Evolutionary conservation across 805 yeast genomes (phyloP).

Genomic region (Zygosaccharomyces siamensis): DNA sequence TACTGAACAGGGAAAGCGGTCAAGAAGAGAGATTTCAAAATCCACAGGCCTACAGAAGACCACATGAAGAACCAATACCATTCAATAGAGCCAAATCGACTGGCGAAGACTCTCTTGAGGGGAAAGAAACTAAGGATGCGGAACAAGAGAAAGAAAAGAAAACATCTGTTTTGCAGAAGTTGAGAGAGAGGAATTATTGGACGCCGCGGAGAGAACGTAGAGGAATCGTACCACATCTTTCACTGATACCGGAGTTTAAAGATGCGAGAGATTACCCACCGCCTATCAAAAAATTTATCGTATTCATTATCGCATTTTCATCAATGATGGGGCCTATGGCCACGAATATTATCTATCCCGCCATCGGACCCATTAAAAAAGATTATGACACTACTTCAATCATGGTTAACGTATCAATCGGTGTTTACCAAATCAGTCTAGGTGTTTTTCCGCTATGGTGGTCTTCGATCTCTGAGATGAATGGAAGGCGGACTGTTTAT

Average conservation of each 20-base stretch:
- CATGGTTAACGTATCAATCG: constrained; percentile 72
- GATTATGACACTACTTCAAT: constrained; percentile 54
- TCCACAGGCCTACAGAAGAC: neutral
- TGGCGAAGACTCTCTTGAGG: neutral
- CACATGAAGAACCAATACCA: neutral
- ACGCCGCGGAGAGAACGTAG: constrained; percentile 41
- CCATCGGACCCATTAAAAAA: constrained; percentile 53
- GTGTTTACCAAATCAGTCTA: constrained; percentile 64
- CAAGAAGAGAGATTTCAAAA: neutral
- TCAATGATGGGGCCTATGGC: constrained; percentile 88
- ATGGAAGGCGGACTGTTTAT: constrained; percentile 73
- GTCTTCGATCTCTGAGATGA: constrained; percentile 71
- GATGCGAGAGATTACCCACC: constrained; percentile 64
- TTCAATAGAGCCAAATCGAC: neutral
- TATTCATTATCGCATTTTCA: constrained; percentile 63
- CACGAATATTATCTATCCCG: constrained; percentile 76
- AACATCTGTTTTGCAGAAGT: neutral
- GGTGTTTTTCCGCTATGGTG: constrained; percentile 88
- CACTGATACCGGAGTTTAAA: constrained; percentile 61
- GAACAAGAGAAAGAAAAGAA: neutral
- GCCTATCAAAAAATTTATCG: constrained; percentile 47
- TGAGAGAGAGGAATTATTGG: constrained; percentile 17
- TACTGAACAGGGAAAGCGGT: neutral
- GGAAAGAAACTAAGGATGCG: neutral
- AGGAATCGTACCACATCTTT: constrained; percentile 50